A percentile compares a stretch with the other conserved stretches of the same genome.
Conservation (phyloP, 2,329 filamentous ascomycete genomes). For the Cytospora piceicola region DNA sequence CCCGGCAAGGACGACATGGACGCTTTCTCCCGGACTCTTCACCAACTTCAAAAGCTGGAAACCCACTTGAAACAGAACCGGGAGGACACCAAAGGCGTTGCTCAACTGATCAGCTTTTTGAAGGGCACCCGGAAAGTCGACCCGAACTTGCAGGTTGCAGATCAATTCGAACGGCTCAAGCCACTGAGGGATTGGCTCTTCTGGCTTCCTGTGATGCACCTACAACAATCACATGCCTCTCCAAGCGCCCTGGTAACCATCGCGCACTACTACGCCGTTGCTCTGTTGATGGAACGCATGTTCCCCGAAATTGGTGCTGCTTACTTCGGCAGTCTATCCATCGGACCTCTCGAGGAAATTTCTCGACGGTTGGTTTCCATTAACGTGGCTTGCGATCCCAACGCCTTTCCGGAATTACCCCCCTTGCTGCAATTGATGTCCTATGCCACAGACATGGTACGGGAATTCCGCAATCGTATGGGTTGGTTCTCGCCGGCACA, state of each 20-base stretch:
- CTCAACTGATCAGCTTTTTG: conserved; percentile 73
- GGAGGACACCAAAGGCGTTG: conserved; percentile 70
- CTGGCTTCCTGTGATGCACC: conserved; percentile 86
- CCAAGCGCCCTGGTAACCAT: conserved; percentile 80
- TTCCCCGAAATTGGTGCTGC: conserved; percentile 90
- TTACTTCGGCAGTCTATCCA: conserved; percentile 81
- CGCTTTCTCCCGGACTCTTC: conserved; percentile 66
- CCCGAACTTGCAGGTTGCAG: conserved; percentile 70
- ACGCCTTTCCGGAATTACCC: conserved; percentile 63
- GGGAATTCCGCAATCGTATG: conserved; percentile 70
- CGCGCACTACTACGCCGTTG: conserved; percentile 88
- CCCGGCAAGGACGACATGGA: conserved; percentile 72
- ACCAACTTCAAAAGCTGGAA: conserved; percentile 70
- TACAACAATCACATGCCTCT: conserved; percentile 77
- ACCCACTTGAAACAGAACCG: conserved; percentile 69
- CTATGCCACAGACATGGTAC: conserved; percentile 70
- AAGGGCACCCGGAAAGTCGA: conserved; percentile 73
- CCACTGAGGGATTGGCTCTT: conserved; percentile 91
- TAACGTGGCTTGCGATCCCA: conserved; percentile 61
- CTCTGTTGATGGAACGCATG: conserved; percentile 83
- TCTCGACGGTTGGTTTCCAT: conserved; percentile 73
- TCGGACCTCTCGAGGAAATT: conserved; percentile 85
- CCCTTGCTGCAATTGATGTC: conserved; percentile 65
- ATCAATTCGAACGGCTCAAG: conserved; percentile 89
- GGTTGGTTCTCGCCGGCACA: conserved; percentile 64